Evolutionary conservation across 2,329 filamentous ascomycete species (phyloP).

Genomic region (Lachnellula arida): DNA sequence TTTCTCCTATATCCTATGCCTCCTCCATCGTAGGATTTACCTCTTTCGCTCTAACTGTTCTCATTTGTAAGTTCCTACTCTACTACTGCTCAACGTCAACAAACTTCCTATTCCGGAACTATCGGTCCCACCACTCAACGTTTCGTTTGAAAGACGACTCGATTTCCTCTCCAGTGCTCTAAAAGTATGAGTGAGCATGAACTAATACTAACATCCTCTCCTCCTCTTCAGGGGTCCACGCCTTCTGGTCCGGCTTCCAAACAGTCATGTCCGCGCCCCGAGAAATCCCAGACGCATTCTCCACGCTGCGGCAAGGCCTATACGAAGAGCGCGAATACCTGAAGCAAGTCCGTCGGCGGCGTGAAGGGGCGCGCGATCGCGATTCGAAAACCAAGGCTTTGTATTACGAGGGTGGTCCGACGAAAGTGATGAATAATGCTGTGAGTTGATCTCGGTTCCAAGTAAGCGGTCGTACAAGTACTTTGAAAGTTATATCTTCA

Average conservation of each 20-base stretch:
- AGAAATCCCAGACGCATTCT: conserved; percentile 18
- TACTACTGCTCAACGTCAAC: background rate
- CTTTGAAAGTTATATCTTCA: no score
- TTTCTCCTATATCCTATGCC: conserved; percentile 12
- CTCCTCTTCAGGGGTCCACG: conserved; percentile 2
- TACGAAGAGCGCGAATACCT: conserved; percentile 26
- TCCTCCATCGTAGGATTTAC: conserved; percentile 22
- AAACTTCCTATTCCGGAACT: background rate
- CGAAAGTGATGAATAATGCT: conserved; percentile 21
- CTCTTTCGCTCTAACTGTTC: conserved; percentile 20
- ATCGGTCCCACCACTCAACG: background rate
- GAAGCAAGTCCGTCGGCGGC: conserved; percentile 11
- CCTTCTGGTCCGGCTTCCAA: conserved; percentile 20
- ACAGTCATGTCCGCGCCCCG: conserved; percentile 14
- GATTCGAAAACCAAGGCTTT: conserved; percentile 7
- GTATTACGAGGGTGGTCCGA: conserved; percentile 18
- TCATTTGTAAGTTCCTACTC: conserved; percentile 11
- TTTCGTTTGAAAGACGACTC: no score
- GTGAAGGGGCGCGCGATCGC: background rate
- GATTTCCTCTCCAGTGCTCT: background rate
- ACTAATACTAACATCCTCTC: background rate
- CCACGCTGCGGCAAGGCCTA: conserved; percentile 20
- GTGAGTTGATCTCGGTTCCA: no score
- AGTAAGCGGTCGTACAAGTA: no score
- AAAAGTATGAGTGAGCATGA: no score